Evolutionary conservation across 2,329 filamentous ascomycete species (phyloP).

Genomic region (Ophiostoma montium): DNA sequence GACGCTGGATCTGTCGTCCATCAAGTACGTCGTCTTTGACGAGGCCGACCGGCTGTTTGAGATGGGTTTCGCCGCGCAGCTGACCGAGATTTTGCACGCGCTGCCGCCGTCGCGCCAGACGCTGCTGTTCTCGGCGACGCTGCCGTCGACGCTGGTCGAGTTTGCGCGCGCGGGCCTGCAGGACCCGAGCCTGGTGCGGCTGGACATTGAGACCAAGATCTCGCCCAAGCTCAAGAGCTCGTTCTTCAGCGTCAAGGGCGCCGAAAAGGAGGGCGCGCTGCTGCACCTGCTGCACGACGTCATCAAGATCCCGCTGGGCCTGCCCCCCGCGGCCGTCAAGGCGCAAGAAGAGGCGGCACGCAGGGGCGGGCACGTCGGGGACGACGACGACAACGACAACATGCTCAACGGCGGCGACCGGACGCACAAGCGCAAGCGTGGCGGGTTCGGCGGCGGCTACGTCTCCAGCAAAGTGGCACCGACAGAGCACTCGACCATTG

Average conservation of each 20-base stretch:
- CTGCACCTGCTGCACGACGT: conserved; percentile 81
- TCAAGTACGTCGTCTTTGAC: conserved; percentile 92
- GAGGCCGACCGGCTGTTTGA: conserved; percentile 95
- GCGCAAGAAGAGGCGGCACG: conserved; percentile 14
- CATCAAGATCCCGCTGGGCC: conserved; percentile 72
- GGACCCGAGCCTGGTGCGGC: conserved; percentile 75
- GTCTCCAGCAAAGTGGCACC: conserved; percentile 52
- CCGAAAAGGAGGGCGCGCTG: conserved; percentile 85
- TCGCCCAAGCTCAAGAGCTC: conserved; percentile 91
- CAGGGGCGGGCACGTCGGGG: conserved; percentile 4
- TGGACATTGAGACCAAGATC: conserved; percentile 91
- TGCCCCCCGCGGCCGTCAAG: conserved; percentile 37
- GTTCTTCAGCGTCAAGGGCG: conserved; percentile 85
- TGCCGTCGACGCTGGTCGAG: conserved; percentile 88
- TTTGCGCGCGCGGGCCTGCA: conserved; percentile 89
- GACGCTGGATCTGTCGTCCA: conserved; percentile 76
- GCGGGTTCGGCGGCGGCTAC: conserved; percentile 28
- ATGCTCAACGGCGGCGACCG: not conserved
- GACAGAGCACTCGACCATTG: conserved; percentile 81
- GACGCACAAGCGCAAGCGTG: conserved; percentile 58
- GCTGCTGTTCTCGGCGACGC: conserved; percentile 83
- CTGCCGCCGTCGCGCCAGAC: conserved; percentile 77
- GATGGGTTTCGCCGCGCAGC: conserved; percentile 91
- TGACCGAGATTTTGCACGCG: conserved; percentile 84
- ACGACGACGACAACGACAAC: not conserved